These are phyloP conservation scores for Trichocladium uniseriatum DNA, from an alignment of 495 filamentous ascomycete genomes.

Conservation along the genomic window DNA sequence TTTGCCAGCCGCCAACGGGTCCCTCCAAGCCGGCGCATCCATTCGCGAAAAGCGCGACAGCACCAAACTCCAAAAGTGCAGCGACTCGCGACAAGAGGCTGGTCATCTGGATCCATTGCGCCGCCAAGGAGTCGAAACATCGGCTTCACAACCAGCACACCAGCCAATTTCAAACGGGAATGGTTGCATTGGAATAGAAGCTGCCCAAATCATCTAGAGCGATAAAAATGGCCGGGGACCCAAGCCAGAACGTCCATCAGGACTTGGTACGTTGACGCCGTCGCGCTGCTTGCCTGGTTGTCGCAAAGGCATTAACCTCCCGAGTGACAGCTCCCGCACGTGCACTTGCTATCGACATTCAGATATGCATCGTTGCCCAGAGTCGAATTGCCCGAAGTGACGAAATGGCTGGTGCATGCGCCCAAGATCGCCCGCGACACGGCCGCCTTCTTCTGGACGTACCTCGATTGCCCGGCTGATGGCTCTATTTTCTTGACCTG, in stretches of 20 bases:
- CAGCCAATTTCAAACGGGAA: background rate
- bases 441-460: slow-evolving; percentile 83
- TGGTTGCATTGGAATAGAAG: background rate
- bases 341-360: slow-evolving; percentile 73
- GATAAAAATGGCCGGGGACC: slow-evolving; percentile 23
- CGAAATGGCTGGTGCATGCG: slow-evolving; percentile 69
- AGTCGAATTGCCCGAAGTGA: slow-evolving; percentile 58
- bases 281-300: background rate
- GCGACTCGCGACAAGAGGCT: slow-evolving; percentile 15
- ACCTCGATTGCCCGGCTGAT: slow-evolving; percentile 70
- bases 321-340: slow-evolving; percentile 61
- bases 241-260: slow-evolving; percentile 30
- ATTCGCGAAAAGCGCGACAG: slow-evolving; percentile 21
- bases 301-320: slow-evolving; percentile 10
- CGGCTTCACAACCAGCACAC: background rate
- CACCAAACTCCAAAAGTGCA: slow-evolving; percentile 17
- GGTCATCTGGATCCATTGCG: background rate
- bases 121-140: background rate
- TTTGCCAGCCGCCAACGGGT: background rate
- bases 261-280: slow-evolving; percentile 22
- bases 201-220: background rate
- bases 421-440: slow-evolving; percentile 66
- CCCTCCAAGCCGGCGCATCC: background rate
- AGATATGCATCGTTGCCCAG: slow-evolving; percentile 58
- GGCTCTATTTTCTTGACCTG: slow-evolving; percentile 75